phyloP scores from a whole-genome alignment of 164 flowering plant genomes.

The Tetracentron sinense region DNA sequence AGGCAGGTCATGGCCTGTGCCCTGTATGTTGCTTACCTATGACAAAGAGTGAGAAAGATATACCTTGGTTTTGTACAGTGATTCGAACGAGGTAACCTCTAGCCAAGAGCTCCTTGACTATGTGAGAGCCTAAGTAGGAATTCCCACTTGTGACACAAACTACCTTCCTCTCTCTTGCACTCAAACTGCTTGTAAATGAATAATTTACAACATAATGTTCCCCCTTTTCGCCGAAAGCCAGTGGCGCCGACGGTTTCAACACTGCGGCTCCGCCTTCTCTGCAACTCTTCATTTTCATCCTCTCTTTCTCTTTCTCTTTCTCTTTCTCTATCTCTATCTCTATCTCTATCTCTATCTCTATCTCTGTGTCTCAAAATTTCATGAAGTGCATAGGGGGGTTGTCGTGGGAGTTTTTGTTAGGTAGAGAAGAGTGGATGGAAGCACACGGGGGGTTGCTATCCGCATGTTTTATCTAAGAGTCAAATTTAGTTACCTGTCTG shows the following conservation, averaged over 20 bases:
- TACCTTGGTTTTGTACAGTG: slow-evolving; percentile 30
- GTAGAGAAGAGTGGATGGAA: too few species aligned
- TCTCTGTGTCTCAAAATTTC: slow-evolving; percentile 5
- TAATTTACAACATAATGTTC: too few species aligned
- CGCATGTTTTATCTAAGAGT: too few species aligned
- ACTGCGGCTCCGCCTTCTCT: slow-evolving; percentile 7
- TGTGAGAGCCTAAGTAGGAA: slow-evolving; percentile 28
- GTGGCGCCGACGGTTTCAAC: slow-evolving; percentile 1
- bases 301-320: background rate
- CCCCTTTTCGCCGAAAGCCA: too few species aligned
- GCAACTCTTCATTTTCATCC: slow-evolving; percentile 5
- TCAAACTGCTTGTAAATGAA: slow-evolving; percentile 13
- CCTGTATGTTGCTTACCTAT: too few species aligned
- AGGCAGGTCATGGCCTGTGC: too few species aligned
- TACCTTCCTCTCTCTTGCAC: slow-evolving; percentile 25
- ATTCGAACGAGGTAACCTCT: slow-evolving; percentile 34
- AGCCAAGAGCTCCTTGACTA: slow-evolving; percentile 29
- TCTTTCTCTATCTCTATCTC: too few species aligned
- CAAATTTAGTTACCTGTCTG: too few species aligned
- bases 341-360: too few species aligned
- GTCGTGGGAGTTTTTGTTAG: too few species aligned
- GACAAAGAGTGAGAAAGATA: background rate
- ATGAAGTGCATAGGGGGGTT: too few species aligned
- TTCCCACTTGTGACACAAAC: slow-evolving; percentile 42
- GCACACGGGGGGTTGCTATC: too few species aligned